Evolutionary conservation across 805 yeast genomes (phyloP).

Genomic region (Debaryomyces castellii): DNA sequence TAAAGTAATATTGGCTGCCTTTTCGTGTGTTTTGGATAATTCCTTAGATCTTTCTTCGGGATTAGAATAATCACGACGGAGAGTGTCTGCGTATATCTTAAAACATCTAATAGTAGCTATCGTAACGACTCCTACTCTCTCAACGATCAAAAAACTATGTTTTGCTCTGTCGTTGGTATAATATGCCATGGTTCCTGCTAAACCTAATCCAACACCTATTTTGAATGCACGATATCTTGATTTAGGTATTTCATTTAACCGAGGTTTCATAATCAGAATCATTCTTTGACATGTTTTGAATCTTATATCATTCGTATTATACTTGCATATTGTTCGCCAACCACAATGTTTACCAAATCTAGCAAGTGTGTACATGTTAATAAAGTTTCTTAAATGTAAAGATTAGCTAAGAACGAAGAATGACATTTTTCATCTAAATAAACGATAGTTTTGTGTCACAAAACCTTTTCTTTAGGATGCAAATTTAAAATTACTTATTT

Average conservation of each 20-base stretch:
- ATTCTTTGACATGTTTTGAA: background rate
- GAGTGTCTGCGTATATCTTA: conserved; percentile 58
- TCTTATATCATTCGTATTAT: background rate
- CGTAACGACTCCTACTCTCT: conserved; percentile 62
- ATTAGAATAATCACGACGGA: conserved; percentile 44
- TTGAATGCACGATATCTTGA: conserved; percentile 14
- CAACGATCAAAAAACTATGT: conserved; percentile 36
- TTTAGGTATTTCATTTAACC: background rate
- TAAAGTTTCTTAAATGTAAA: background rate
- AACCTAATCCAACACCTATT: conserved; percentile 28
- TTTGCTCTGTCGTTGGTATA: conserved; percentile 36
- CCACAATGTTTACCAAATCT: background rate
- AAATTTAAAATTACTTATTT: background rate
- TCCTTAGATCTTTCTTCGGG: conserved; percentile 49
- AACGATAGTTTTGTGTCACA: background rate
- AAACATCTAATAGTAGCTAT: conserved; percentile 75
- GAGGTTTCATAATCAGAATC: background rate
- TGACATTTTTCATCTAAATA: background rate
- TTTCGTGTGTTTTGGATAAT: conserved; percentile 63
- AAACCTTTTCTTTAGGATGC: background rate
- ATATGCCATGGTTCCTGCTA: conserved; percentile 28
- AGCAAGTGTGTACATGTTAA: background rate
- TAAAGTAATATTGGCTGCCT: conserved; percentile 77
- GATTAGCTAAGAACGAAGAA: background rate
- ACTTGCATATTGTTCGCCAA: background rate